Percentiles rank a stretch among this genome's conserved stretches.
Evolutionary conservation across 257 asterid genomes (phyloP).

Genomic region (Capsicum baccatum): DNA sequence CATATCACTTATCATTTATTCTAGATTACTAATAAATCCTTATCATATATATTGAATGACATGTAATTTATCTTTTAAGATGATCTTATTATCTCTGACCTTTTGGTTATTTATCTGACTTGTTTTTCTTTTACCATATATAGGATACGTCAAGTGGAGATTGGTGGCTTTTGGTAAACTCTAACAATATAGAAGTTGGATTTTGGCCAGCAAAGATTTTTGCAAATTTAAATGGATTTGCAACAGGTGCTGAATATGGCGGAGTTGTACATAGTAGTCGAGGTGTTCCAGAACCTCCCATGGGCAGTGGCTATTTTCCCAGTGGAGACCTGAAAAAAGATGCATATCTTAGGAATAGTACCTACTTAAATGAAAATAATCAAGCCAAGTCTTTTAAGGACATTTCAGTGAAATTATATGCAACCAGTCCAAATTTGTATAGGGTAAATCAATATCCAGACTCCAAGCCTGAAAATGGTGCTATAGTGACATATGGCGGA

Average conservation of each 20-base stretch:
- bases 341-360: neutral
- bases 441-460: neutral
- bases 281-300: neutral
- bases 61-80: neutral
- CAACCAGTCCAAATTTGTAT: neutral
- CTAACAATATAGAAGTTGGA: neutral
- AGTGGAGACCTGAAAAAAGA: neutral
- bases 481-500: neutral
- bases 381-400: neutral
- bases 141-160: neutral
- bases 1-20: too few species aligned
- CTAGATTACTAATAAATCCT: too few species aligned
- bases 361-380: neutral
- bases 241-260: conserved; percentile 5
- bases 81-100: too few species aligned
- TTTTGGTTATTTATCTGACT: too few species aligned
- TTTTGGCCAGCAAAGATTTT: neutral
- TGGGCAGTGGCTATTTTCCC: neutral
- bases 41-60: too few species aligned
- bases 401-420: neutral
- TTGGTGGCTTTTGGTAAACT: neutral
- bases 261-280: neutral
- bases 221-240: neutral
- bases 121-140: neutral
- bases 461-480: neutral